Evolutionary conservation across 345 rosid genomes (phyloP).

Genomic region (Chamaenerion angustifolium): DNA sequence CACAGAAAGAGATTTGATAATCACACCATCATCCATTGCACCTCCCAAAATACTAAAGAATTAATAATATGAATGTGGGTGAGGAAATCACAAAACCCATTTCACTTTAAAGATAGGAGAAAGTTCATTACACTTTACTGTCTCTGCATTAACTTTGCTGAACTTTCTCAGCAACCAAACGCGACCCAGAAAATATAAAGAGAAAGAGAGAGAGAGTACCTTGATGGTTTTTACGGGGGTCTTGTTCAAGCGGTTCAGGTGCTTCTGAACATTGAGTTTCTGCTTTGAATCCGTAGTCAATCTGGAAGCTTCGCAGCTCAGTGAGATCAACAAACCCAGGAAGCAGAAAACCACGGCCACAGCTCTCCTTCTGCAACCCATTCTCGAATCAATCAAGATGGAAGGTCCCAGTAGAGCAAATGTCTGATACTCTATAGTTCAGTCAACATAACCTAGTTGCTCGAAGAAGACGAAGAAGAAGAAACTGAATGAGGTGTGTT

Average conservation of each 20-base stretch:
- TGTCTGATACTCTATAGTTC: neutral
- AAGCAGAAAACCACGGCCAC: constrained; percentile 25
- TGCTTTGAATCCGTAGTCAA: constrained; percentile 39
- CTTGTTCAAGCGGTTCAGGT: constrained; percentile 83
- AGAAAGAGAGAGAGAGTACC: constrained; percentile 19
- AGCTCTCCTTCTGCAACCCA: constrained; percentile 16
- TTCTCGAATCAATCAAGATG: constrained; percentile 1
- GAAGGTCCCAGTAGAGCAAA: neutral
- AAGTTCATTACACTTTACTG: neutral
- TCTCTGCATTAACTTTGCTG: constrained; percentile 3
- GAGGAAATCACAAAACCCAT: neutral
- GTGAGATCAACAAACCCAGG: constrained; percentile 14
- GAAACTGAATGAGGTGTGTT: neutral
- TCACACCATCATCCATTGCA: neutral
- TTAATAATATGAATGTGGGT: neutral
- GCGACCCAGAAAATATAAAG: constrained; percentile 2
- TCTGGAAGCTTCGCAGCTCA: constrained; percentile 42
- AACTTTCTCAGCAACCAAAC: constrained; percentile 20
- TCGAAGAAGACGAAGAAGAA: neutral
- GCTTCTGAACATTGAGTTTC: constrained; percentile 66
- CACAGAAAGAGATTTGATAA: neutral
- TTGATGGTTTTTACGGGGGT: constrained; percentile 66
- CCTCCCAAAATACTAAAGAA: no score
- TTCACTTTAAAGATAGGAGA: neutral
- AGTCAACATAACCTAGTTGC: neutral